Evolutionary conservation across 2,329 filamentous ascomycete genomes (phyloP).

Genomic region (Hypocreales sp.): DNA sequence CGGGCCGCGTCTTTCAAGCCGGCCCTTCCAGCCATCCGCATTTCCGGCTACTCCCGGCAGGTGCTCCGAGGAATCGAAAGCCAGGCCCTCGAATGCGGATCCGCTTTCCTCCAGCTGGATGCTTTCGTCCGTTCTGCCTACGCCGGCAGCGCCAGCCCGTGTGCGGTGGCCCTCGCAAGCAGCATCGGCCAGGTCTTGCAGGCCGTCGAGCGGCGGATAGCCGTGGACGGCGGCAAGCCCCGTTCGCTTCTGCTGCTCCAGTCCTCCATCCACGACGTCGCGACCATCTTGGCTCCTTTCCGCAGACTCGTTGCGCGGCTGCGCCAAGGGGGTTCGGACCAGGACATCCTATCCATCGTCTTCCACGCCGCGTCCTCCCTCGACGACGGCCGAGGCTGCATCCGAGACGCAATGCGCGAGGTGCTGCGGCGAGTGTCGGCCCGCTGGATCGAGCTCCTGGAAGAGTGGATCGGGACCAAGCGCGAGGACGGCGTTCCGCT

Average conservation of each 20-base stretch:
- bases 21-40: constrained; percentile 27
- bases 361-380: constrained; percentile 46
- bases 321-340: constrained; percentile 32
- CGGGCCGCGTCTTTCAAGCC: constrained; percentile 36
- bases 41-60: constrained; percentile 40
- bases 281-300: constrained; percentile 34
- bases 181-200: constrained; percentile 31
- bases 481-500: constrained; percentile 39
- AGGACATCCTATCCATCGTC: constrained; percentile 43
- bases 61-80: constrained; percentile 29
- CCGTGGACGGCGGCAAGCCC: constrained; percentile 22
- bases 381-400: constrained; percentile 45
- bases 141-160: constrained; percentile 24
- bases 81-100: constrained; percentile 31
- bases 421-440: constrained; percentile 45
- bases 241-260: constrained; percentile 38
- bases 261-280: constrained; percentile 28
- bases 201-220: constrained; percentile 32
- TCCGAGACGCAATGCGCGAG: constrained; percentile 51
- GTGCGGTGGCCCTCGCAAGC: constrained; percentile 35
- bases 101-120: constrained; percentile 28
- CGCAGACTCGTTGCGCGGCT: constrained; percentile 32
- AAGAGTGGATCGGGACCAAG: constrained; percentile 61
- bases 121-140: constrained; percentile 31
- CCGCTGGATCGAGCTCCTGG: constrained; percentile 52